Conservation (phyloP, 305 asterid species). For the Solanum hybrid region DNA sequence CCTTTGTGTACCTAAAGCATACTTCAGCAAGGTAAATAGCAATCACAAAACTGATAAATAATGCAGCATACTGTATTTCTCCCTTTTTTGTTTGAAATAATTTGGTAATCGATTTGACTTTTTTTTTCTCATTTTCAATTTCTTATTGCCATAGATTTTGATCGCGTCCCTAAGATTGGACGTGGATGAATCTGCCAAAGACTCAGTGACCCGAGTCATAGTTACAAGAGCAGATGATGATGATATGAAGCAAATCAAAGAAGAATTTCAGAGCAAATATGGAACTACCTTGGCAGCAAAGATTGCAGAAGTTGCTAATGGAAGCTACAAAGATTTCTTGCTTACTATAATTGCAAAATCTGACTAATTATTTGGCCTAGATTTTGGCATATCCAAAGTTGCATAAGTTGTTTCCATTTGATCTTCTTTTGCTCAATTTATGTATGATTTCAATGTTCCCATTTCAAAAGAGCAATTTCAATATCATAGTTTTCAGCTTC, state of each 20-base stretch:
- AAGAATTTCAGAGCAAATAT: slow-evolving; percentile 27
- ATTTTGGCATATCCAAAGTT: not conserved
- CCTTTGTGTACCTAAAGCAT: slow-evolving; percentile 45
- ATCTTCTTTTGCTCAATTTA: not conserved
- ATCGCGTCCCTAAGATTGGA: slow-evolving; percentile 31
- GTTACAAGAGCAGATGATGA: slow-evolving; percentile 70
- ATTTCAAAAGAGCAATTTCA: not conserved
- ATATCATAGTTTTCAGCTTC: not conserved
- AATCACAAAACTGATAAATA: not conserved
- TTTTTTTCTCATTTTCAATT: not conserved
- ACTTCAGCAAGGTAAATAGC: slow-evolving; percentile 51
- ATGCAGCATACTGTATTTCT: not conserved
- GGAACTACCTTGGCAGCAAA: slow-evolving; percentile 38
- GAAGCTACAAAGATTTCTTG: slow-evolving; percentile 70
- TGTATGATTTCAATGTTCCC: not conserved
- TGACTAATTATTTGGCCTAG: slow-evolving; percentile 17
- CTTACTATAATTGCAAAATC: slow-evolving; percentile 56
- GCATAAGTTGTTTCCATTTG: not conserved
- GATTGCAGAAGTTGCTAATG: slow-evolving; percentile 55
- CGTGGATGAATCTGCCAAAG: slow-evolving; percentile 49
- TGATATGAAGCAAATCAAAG: slow-evolving; percentile 62
- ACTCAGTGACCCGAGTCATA: slow-evolving; percentile 56
- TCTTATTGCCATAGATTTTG: slow-evolving; percentile 28
- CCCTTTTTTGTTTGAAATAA: not conserved
- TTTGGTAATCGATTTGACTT: not conserved